Conservation (phyloP, 2,329 filamentous ascomycete genomes). For the Epichloe baconii region DNA sequence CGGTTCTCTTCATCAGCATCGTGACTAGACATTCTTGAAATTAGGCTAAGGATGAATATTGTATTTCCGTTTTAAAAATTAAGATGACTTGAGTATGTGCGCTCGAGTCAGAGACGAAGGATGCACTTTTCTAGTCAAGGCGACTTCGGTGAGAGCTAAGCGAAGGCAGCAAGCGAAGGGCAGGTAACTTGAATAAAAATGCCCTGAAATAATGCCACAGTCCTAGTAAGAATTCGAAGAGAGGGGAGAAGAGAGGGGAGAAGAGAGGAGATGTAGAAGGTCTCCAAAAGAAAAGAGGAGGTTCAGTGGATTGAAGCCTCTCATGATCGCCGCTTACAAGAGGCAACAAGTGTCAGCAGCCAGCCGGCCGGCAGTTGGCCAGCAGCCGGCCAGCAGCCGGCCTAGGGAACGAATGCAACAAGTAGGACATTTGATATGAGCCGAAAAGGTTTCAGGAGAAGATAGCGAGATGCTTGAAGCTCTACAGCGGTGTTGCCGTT, state of each 20-base stretch:
- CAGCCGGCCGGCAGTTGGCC: too few relatives aligned
- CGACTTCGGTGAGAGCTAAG: neutral
- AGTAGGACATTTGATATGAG: too few relatives aligned
- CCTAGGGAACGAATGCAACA: too few relatives aligned
- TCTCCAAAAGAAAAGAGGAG: neutral
- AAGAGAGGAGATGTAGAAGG: neutral
- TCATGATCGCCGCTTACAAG: too few relatives aligned
- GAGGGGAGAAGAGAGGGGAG: neutral
- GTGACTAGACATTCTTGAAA: neutral
- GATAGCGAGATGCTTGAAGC: too few relatives aligned
- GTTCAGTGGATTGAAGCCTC: neutral
- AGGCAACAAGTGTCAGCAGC: neutral
- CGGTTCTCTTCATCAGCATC: neutral
- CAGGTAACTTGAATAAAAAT: neutral
- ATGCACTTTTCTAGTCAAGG: neutral
- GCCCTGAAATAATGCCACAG: too few relatives aligned
- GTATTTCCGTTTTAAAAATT: neutral
- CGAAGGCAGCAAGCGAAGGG: neutral
- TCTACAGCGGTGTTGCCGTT: too few relatives aligned
- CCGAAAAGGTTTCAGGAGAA: too few relatives aligned
- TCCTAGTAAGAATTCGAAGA: too few relatives aligned
- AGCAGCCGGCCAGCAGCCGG: too few relatives aligned
- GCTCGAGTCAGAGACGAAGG: neutral
- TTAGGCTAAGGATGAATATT: neutral
- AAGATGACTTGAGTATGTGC: neutral